Evolutionary conservation across 192 early-diverging fungal species (phyloP).

Genomic region (Dispira simplex): DNA sequence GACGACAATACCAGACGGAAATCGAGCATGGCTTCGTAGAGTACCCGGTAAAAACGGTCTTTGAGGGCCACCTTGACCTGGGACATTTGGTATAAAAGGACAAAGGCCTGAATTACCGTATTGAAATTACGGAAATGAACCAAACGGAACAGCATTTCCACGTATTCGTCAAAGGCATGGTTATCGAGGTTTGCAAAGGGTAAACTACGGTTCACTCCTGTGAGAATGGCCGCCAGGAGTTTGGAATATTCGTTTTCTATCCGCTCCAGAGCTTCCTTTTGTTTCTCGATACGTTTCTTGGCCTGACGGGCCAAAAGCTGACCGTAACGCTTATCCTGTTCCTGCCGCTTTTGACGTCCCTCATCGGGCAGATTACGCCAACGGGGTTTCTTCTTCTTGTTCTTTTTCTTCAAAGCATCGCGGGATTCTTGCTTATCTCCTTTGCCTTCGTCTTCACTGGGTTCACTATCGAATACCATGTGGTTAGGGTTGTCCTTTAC

Average conservation of each 20-base stretch:
- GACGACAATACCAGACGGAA: constrained; percentile 55
- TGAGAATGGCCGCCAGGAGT: constrained; percentile 80
- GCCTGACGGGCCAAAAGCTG: constrained; percentile 12
- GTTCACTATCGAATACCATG: too few relatives aligned
- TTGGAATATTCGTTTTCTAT: constrained; percentile 59
- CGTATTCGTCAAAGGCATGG: constrained; percentile 57
- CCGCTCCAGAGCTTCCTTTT: constrained; percentile 25
- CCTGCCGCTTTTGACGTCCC: constrained; percentile 6
- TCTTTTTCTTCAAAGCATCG: constrained; percentile 15
- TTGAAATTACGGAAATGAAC: constrained; percentile 82
- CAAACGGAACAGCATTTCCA: constrained; percentile 83
- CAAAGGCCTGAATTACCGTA: constrained; percentile 83
- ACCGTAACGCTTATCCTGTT: constrained; percentile 5
- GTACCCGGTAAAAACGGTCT: constrained; percentile 81
- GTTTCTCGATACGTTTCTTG: constrained; percentile 27
- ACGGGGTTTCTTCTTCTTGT: constrained; percentile 15
- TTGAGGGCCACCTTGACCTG: constrained; percentile 29
- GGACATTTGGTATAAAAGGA: constrained; percentile 66
- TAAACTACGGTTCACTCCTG: constrained; percentile 90
- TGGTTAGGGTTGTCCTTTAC: too few relatives aligned
- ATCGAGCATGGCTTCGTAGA: constrained; percentile 83
- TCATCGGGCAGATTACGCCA: constrained; percentile 12
- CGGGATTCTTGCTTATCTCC: too few relatives aligned
- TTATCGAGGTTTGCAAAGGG: constrained; percentile 78
- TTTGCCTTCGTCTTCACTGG: too few relatives aligned